A percentile compares a stretch with the other conserved stretches of the same genome.
Conservation (phyloP, 768 basidiomycete species). For the Serendipita indica region DNA sequence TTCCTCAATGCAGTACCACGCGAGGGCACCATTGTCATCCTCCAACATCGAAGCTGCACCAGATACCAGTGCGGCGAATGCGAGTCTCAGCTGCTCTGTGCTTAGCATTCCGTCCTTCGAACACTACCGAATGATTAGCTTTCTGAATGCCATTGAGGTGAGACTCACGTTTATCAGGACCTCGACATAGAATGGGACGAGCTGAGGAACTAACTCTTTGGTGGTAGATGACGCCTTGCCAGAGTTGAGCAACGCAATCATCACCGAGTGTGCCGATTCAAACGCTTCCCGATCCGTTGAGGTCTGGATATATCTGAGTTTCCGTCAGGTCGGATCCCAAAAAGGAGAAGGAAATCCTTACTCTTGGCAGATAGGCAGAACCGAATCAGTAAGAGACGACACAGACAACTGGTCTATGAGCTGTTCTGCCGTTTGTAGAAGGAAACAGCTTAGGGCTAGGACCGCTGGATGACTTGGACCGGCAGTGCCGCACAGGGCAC, state of each 20-base stretch:
- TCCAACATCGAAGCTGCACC: slow-evolving; percentile 36
- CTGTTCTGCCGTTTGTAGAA: slow-evolving; percentile 36
- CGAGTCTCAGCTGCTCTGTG: slow-evolving; percentile 51
- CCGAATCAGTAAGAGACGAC: slow-evolving; percentile 35
- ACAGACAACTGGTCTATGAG: slow-evolving; percentile 47
- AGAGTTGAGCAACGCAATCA: slow-evolving; percentile 58
- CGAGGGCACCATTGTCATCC: slow-evolving; percentile 30
- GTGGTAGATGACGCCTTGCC: slow-evolving; percentile 21
- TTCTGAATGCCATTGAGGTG: not conserved
- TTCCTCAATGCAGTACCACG: slow-evolving; percentile 51
- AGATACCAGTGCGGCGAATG: slow-evolving; percentile 56
- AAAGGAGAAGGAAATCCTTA: slow-evolving; percentile 25
- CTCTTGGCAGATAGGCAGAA: slow-evolving; percentile 53
- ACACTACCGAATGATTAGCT: slow-evolving; percentile 32
- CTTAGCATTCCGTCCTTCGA: slow-evolving; percentile 46
- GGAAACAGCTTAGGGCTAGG: not conserved
- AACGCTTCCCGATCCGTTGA: slow-evolving; percentile 54
- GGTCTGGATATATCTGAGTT: slow-evolving; percentile 42
- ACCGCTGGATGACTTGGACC: not conserved
- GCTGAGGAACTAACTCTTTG: slow-evolving; percentile 30
- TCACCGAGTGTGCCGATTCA: slow-evolving; percentile 74
- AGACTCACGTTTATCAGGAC: slow-evolving; percentile 52
- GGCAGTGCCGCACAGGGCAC: too few species aligned
- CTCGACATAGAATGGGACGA: slow-evolving; percentile 60
- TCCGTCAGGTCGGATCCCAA: slow-evolving; percentile 10